Evolutionary conservation across 2,329 filamentous ascomycete species (phyloP), one percentile per base, ranked within the genome.

Genomic region (Nothomitra cinnamomea): DNA sequence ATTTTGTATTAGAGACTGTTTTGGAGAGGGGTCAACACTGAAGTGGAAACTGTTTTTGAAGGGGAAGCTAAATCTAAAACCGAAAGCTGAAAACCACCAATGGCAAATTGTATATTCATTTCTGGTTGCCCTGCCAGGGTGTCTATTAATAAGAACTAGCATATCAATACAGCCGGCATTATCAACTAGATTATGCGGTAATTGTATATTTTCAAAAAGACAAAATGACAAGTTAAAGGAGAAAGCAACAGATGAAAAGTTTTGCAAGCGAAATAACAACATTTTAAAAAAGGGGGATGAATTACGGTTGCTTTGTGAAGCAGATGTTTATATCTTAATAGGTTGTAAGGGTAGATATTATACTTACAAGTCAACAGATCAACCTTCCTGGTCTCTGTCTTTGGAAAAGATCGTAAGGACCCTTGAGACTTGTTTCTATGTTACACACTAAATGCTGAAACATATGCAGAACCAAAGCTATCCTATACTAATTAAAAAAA

Each of bases 281-380:
- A 32, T 55, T 19, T 41, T 53, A 24, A 55, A 55, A 41, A 55
- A 53, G 24, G 35, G 38, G 45, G 53, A 51, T 25, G 21, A 54
- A 32, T 50, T 52, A 38, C 38, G 45, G 45, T 49, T 38, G 52
- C 36, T 54, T 19, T 54, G 36, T 52, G 40, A 52, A n/a, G 48
- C 53, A 15, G 55, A 56, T 35, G 13, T 56, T 54, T 48, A 41
- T 25, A 25, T 56, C 40, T 48, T 56, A 32, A 53, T 55, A 17
- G 51, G 54, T 45, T 49, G 32, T 22, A 53, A 55, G 22, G 51
- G 51, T 15, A 55, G 51, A 48, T 56, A 56, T 40, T 56, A 56
- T 51, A 54, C 52, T 24, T 54, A 56, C 41, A 38, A 25, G 43
- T 56, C 42, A 35, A 55, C 51, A 42, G n/a, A n/a, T n/a, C n/a